phyloP scores from a whole-genome alignment of 2,329 filamentous ascomycete species.

The Hymenoscyphus fraxineus region DNA sequence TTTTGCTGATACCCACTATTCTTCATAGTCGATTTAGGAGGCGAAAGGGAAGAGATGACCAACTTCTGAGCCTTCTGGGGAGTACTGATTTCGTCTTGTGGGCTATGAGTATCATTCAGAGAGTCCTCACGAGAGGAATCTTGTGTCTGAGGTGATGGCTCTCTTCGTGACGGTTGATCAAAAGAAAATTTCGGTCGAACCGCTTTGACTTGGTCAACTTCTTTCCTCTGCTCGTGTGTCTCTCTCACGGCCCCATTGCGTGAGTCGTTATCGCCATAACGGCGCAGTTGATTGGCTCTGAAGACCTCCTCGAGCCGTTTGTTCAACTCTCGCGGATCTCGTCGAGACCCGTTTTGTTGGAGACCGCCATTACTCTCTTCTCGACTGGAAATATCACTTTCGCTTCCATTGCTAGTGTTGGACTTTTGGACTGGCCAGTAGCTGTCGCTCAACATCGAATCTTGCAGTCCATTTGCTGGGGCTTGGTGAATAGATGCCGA shows the following conservation, averaged over 20 bases:
- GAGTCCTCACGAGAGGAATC: background rate
- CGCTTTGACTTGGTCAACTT: background rate
- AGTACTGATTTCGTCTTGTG: background rate
- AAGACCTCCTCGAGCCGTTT: slow-evolving; percentile 29
- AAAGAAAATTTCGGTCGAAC: background rate
- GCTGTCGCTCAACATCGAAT: background rate
- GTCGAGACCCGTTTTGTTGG: slow-evolving; percentile 14
- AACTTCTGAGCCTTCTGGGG: slow-evolving; percentile 2
- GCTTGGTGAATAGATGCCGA: slow-evolving; percentile 14
- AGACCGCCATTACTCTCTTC: background rate
- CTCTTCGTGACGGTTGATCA: background rate
- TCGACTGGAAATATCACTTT: background rate
- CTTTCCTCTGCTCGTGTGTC: slow-evolving; percentile 11
- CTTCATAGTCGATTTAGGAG: background rate
- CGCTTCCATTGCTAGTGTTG: background rate
- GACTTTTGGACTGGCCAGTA: slow-evolving; percentile 7
- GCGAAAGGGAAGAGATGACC: background rate
- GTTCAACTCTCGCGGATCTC: slow-evolving; percentile 25
- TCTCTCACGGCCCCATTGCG: slow-evolving; percentile 3
- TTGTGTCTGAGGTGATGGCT: background rate
- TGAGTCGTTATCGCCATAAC: background rate
- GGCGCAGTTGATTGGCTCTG: slow-evolving; percentile 16
- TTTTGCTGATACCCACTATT: background rate
- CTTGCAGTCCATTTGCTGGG: background rate
- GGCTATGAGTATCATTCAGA: background rate